A percentile compares a stretch with the other conserved stretches of the same genome.
phyloP scores from a whole-genome alignment of 305 asterid genomes.

The Petunia hybrid region DNA sequence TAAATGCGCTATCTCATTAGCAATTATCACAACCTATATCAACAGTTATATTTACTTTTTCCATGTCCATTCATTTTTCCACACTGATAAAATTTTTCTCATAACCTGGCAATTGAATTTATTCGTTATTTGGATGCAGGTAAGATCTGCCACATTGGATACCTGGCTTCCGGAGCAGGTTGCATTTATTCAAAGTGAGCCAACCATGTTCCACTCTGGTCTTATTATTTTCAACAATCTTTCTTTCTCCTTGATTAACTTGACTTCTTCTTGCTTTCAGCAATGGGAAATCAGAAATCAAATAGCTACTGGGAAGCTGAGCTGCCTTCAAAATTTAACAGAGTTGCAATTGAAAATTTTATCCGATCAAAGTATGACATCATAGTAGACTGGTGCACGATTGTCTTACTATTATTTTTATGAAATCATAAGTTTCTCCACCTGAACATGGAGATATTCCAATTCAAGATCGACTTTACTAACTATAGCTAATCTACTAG shows the following conservation, averaged over 20 bases:
- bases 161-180: constrained; percentile 42
- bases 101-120: constrained; percentile 2
- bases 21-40: background rate
- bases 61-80: background rate
- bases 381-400: background rate
- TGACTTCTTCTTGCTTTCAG: constrained; percentile 1
- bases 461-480: background rate
- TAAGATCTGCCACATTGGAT: constrained; percentile 39
- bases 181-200: constrained; percentile 36
- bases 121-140: constrained; percentile 14
- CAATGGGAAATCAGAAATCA: constrained; percentile 38
- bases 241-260: background rate
- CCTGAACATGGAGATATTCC: background rate
- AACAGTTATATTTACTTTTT: background rate
- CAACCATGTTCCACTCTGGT: background rate
- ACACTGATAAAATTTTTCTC: background rate
- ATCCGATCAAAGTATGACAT: constrained; percentile 38
- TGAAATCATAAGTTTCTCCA: constrained; percentile 6
- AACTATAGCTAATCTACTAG: constrained; percentile 15
- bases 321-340: constrained; percentile 30
- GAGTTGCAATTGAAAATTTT: constrained; percentile 40
- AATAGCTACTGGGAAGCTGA: constrained; percentile 41
- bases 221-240: background rate
- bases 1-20: background rate
- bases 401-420: background rate